phyloP scores from a whole-genome alignment of 2,329 filamentous ascomycete species.

The Ophiocordyceps camponoti-saundersi region DNA sequence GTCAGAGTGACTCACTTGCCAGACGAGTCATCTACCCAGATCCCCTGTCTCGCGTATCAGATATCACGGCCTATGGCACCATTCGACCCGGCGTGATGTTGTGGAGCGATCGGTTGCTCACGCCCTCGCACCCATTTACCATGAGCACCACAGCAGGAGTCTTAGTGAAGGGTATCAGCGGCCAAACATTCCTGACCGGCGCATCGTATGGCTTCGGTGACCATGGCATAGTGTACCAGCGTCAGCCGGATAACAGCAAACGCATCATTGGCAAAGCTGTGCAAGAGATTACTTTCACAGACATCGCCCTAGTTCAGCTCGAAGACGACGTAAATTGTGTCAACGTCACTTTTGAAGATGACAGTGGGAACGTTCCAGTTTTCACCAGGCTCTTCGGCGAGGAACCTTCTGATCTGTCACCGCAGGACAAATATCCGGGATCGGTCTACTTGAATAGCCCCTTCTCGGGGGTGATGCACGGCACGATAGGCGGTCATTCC shows the following conservation, averaged over 20 bases:
- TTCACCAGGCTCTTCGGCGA: neutral
- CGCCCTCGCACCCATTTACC: too few species aligned
- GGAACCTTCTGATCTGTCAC: neutral
- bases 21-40: neutral
- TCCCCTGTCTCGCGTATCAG: neutral
- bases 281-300: neutral
- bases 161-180: neutral
- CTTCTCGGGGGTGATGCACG: neutral
- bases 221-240: neutral
- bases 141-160: neutral
- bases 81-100: neutral
- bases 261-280: neutral
- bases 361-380: neutral
- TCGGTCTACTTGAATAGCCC: neutral
- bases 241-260: neutral
- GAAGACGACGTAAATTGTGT: neutral
- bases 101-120: neutral
- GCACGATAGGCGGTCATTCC: neutral
- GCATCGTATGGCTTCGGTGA: neutral
- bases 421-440: neutral
- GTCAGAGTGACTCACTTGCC: neutral
- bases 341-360: neutral
- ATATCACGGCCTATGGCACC: neutral
- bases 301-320: neutral
- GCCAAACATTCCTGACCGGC: neutral